Evolutionary conservation across 2,329 filamentous ascomycete species (phyloP).

Genomic region (Chaetomium sp.): DNA sequence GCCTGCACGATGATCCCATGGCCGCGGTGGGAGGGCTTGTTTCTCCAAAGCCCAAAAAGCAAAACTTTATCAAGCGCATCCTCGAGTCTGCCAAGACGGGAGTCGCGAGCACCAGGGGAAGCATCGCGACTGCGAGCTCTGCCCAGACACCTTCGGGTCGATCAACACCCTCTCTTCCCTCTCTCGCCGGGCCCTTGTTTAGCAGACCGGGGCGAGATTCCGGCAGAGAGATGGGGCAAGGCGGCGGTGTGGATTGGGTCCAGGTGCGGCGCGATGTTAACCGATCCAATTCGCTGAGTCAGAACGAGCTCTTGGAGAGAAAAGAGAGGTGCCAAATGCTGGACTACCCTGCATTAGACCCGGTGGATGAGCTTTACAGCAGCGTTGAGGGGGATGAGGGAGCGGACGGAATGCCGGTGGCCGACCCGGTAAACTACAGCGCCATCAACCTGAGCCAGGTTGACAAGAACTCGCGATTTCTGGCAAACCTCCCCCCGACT

Average conservation of each 20-base stretch:
- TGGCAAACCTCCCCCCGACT: constrained; percentile 78
- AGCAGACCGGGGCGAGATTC: constrained; percentile 49
- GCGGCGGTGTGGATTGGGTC: constrained; percentile 80
- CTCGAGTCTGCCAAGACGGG: constrained; percentile 92
- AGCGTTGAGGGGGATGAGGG: constrained; percentile 88
- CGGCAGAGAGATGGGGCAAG: constrained; percentile 71
- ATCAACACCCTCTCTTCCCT: constrained; percentile 49
- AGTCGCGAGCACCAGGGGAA: constrained; percentile 84
- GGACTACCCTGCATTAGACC: constrained; percentile 83
- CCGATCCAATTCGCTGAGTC: constrained; percentile 88
- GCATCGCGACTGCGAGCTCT: constrained; percentile 64
- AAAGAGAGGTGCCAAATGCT: constrained; percentile 92
- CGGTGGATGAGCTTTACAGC: constrained; percentile 85
- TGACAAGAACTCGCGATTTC: constrained; percentile 93
- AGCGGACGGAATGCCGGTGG: constrained; percentile 79
- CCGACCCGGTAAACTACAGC: constrained; percentile 78
- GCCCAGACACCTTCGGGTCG: constrained; percentile 48
- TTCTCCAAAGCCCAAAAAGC: constrained; percentile 75
- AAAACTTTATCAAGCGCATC: constrained; percentile 94
- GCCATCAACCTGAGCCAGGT: constrained; percentile 80
- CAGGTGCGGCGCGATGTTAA: constrained; percentile 95
- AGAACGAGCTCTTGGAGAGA: constrained; percentile 81
- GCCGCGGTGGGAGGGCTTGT: constrained; percentile 67
- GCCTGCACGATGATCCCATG: constrained; percentile 64
- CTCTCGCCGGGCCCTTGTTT: constrained; percentile 34